These are phyloP conservation scores for Ophiosphaerella herpotricha DNA, from an alignment of 2,329 filamentous ascomycete genomes.

Conservation along the genomic window DNA sequence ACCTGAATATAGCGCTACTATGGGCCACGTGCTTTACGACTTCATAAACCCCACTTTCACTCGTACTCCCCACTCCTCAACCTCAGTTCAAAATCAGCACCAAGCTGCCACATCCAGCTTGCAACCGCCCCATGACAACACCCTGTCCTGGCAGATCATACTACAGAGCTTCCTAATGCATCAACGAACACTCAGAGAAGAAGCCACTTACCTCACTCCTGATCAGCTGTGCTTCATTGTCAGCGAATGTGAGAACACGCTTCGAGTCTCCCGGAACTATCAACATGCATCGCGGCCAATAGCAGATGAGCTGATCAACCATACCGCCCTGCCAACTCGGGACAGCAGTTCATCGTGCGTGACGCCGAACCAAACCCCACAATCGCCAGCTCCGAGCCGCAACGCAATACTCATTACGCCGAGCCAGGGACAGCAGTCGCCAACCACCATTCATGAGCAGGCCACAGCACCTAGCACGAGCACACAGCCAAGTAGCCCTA, in stretches of 20 bases:
- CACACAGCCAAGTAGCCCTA: slow-evolving; percentile 3
- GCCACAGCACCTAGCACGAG: background rate
- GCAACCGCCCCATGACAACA: background rate
- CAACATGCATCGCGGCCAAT: too few relatives aligned
- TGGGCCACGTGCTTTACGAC: background rate
- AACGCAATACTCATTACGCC: background rate
- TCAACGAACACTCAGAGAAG: background rate
- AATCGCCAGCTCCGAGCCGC: too few relatives aligned
- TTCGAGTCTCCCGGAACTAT: too few relatives aligned
- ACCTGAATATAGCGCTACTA: background rate
- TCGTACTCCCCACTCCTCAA: background rate
- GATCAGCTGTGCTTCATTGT: background rate
- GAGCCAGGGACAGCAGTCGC: background rate
- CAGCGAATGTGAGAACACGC: too few relatives aligned
- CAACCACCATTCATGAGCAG: background rate
- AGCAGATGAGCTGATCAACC: background rate
- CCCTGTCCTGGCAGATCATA: background rate
- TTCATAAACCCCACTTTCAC: background rate
- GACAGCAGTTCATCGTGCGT: background rate
- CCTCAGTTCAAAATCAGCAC: background rate
- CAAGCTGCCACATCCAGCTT: background rate
- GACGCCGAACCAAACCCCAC: too few relatives aligned
- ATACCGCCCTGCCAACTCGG: background rate
- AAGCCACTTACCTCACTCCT: background rate
- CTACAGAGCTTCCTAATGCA: background rate